Evolutionary conservation across 768 basidiomycete genomes (phyloP).

Genomic region (Mycena sanguinolenta): DNA sequence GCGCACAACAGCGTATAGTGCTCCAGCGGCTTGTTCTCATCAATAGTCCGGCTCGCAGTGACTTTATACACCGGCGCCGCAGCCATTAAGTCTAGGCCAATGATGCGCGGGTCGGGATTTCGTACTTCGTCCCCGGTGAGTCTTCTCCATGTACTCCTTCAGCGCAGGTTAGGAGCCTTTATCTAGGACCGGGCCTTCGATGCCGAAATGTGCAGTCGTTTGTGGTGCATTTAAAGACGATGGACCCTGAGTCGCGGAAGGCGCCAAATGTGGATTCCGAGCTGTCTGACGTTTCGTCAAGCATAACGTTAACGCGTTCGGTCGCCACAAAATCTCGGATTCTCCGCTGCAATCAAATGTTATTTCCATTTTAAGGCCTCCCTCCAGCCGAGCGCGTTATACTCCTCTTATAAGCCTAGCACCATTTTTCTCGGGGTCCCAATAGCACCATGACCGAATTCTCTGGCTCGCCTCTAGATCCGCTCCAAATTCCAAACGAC

Average conservation of each 20-base stretch:
- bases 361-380: too few species aligned
- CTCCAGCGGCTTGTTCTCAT: neutral
- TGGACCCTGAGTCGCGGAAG: neutral
- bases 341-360: too few species aligned
- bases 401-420: too few species aligned
- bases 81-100: neutral
- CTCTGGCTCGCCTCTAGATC: slow-evolving; percentile 44
- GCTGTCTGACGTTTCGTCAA: neutral
- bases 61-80: neutral
- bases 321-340: too few species aligned
- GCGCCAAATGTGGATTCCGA: slow-evolving; percentile 3
- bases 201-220: neutral
- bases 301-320: too few species aligned
- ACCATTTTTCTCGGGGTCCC: too few species aligned
- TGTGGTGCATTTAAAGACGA: neutral
- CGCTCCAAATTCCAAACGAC: slow-evolving; percentile 63
- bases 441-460: slow-evolving; percentile 46
- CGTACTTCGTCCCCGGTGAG: neutral
- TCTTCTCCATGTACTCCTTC: slow-evolving; percentile 7
- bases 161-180: neutral
- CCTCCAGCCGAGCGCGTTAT: too few species aligned
- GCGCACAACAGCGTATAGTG: neutral
- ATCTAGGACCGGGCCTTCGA: slow-evolving; percentile 5
- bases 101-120: neutral
- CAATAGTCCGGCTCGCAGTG: neutral